Conservation (phyloP, 148 eudicot genomes). For the Polygonum maritimum region DNA sequence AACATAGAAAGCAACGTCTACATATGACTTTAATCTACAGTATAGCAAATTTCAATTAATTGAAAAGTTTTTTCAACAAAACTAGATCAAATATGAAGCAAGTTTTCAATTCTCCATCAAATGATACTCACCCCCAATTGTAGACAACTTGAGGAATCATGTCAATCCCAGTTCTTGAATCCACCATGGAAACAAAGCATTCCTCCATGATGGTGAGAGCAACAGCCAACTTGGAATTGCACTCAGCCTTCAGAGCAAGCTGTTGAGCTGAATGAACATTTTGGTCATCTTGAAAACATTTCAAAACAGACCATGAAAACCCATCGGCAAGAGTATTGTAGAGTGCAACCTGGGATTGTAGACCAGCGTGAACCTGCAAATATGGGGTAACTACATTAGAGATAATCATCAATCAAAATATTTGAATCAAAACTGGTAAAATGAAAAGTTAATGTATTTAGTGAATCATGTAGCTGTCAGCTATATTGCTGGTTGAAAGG, state of each 20-base stretch:
- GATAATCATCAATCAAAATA: neutral
- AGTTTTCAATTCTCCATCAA: neutral
- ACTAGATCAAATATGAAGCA: neutral
- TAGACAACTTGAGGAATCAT: conserved; percentile 96
- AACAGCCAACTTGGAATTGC: conserved; percentile 91
- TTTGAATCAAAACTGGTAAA: neutral
- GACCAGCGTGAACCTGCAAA: conserved; percentile 59
- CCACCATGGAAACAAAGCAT: conserved; percentile 95
- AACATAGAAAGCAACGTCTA: neutral
- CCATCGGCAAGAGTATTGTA: conserved; percentile 48
- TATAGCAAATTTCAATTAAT: neutral
- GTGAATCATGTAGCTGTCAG: neutral
- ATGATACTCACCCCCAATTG: conserved; percentile 72
- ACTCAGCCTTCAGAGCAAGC: conserved; percentile 80
- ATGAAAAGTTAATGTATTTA: neutral
- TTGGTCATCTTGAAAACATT: conserved; percentile 82
- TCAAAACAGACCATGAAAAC: conserved; percentile 69
- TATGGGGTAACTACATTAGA: conserved; percentile 7
- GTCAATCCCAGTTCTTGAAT: conserved; percentile 87
- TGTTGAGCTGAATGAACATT: conserved; percentile 54
- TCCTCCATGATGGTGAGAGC: conserved; percentile 96
- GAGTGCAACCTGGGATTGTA: conserved; percentile 65
- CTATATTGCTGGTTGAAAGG: neutral
- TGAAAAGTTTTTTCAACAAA: neutral
- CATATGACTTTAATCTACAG: neutral